Evolutionary conservation across 2,329 filamentous ascomycete species (phyloP).

Genomic region (Fusarium buxicola): DNA sequence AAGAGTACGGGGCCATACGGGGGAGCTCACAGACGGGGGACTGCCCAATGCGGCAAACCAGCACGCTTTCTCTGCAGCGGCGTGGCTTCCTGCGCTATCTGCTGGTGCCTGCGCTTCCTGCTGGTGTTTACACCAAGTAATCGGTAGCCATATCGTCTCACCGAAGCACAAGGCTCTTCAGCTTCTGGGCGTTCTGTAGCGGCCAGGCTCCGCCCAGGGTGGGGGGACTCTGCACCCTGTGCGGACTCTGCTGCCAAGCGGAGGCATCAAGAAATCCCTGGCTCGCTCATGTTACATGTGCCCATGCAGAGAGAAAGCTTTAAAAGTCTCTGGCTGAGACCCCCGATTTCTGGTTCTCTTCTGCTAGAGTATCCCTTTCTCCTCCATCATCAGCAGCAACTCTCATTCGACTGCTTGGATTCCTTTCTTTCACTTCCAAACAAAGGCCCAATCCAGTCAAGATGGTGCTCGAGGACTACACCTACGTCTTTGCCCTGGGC

Average conservation of each 20-base stretch:
- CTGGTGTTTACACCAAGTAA: conserved; percentile 13
- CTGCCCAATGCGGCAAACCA: conserved; percentile 23
- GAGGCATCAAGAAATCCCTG: not conserved
- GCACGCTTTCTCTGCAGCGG: conserved; percentile 25
- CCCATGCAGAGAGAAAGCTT: conserved; percentile 16
- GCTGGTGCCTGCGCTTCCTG: not conserved
- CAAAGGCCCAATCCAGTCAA: conserved; percentile 45
- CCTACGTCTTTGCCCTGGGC: conserved; percentile 80
- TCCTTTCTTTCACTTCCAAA: not conserved
- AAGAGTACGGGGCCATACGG: not conserved
- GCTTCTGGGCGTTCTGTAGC: conserved; percentile 24
- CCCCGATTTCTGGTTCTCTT: conserved; percentile 10
- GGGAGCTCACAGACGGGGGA: not conserved
- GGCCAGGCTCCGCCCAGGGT: not conserved
- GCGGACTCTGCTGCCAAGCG: not conserved
- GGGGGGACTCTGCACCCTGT: too few species aligned
- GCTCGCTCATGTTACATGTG: not conserved
- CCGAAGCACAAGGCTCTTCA: conserved; percentile 19
- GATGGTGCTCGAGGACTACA: conserved; percentile 72
- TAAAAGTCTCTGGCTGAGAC: conserved; percentile 33
- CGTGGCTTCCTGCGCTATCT: too few species aligned
- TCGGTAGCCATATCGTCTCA: conserved; percentile 42
- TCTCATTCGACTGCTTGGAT: conserved; percentile 17
- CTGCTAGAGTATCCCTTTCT: conserved; percentile 35
- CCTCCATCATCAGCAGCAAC: conserved; percentile 3